A percentile compares a stretch with the other conserved stretches of the same genome.
phyloP scores from a whole-genome alignment of 306 rosid genomes.

The Betula pendula region DNA sequence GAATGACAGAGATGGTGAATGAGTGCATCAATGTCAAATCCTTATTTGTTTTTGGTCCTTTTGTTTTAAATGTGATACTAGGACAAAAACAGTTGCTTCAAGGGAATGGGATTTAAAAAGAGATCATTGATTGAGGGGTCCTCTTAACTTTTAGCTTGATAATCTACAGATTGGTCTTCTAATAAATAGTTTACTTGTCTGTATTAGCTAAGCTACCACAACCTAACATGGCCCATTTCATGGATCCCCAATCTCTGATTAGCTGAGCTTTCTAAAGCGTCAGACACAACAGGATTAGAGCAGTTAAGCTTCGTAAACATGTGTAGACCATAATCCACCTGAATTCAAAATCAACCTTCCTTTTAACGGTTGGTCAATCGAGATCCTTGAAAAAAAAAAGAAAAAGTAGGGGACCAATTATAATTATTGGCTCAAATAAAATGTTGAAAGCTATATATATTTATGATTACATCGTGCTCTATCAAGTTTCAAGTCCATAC shows the following conservation, averaged over 20 bases:
- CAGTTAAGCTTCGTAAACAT: neutral
- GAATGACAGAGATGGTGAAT: neutral
- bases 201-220: neutral
- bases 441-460: too few relatives aligned
- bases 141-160: constrained; percentile 3
- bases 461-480: too few relatives aligned
- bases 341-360: neutral
- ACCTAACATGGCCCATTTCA: neutral
- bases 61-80: neutral
- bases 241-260: neutral
- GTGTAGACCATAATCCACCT: too few relatives aligned
- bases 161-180: neutral
- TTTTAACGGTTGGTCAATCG: neutral
- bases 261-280: neutral
- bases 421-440: neutral
- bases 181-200: neutral
- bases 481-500: too few relatives aligned
- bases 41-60: neutral
- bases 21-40: neutral
- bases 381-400: neutral
- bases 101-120: neutral
- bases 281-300: neutral
- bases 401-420: neutral
- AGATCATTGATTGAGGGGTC: constrained; percentile 5
- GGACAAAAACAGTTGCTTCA: constrained; percentile 14